These are phyloP conservation scores for Abortiporus biennis DNA, from an alignment of 1,284 basidiomycete species.

Conservation along the genomic window DNA sequence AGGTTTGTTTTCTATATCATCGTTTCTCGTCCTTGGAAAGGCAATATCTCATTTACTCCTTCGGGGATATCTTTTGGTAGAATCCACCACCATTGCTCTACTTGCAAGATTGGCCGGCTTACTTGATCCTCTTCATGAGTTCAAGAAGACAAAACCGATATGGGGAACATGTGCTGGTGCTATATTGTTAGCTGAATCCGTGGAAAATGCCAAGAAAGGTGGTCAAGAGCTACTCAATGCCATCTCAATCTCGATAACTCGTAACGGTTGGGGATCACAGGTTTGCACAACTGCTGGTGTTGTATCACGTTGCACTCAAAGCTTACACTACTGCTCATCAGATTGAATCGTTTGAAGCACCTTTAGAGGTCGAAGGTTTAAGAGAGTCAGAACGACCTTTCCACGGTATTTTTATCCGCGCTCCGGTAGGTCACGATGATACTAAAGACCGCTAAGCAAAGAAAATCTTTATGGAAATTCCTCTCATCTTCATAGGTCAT, in stretches of 20 bases:
- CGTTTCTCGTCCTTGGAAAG: not conserved
- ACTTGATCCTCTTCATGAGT: slow-evolving; percentile 73
- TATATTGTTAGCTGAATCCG: slow-evolving; percentile 75
- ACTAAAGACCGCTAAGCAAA: not conserved
- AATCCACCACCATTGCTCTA: slow-evolving; percentile 92
- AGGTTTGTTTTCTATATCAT: slow-evolving; percentile 36
- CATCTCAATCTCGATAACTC: slow-evolving; percentile 73
- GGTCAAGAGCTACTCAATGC: slow-evolving; percentile 86
- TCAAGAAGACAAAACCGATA: slow-evolving; percentile 64
- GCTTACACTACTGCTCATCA: slow-evolving; percentile 29
- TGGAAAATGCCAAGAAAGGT: slow-evolving; percentile 80
- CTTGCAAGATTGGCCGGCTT: slow-evolving; percentile 78
- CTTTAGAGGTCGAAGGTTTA: slow-evolving; percentile 63
- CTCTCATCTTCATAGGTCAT: no score
- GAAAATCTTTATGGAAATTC: not conserved
- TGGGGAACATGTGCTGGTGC: slow-evolving; percentile 99
- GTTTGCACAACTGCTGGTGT: slow-evolving; percentile 36
- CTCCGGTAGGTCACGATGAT: slow-evolving; percentile 58
- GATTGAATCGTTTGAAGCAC: slow-evolving; percentile 89
- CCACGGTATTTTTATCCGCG: slow-evolving; percentile 91
- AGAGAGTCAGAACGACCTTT: slow-evolving; percentile 61
- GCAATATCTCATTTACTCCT: not conserved
- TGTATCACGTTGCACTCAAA: slow-evolving; percentile 1
- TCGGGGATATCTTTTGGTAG: slow-evolving; percentile 28
- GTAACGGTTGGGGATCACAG: slow-evolving; percentile 90